A percentile compares a stretch with the other conserved stretches of the same genome.
These are phyloP conservation scores for Fomitopsis pinicola DNA, from an alignment of 1,284 basidiomycete species.

Conservation along the genomic window DNA sequence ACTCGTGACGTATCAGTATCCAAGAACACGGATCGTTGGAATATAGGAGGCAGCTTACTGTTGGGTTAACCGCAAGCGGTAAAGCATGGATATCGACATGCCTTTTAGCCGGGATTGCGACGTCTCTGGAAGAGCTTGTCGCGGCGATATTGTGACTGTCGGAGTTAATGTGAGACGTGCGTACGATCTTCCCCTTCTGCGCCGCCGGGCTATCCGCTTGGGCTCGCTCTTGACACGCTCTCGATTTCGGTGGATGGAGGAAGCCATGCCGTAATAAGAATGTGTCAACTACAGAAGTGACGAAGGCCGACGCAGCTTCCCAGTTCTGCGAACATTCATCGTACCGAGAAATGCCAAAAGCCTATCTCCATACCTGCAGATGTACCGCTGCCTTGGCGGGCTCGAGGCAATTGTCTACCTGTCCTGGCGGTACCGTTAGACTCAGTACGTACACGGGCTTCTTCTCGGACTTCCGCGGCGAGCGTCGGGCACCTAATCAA, in stretches of 20 bases:
- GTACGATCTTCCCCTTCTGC: conserved; percentile 18
- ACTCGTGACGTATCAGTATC: not conserved
- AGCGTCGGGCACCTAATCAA: conserved; percentile 49
- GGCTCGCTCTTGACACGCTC: not conserved
- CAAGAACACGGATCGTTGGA: not conserved
- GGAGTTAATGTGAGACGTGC: not conserved
- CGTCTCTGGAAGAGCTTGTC: not conserved
- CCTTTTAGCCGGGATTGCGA: not conserved
- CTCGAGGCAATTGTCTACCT: conserved; percentile 76
- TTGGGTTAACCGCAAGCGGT: not conserved
- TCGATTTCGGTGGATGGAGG: conserved; percentile 12
- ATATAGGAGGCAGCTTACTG: not conserved
- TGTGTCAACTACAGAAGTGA: conserved; percentile 54
- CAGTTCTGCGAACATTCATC: conserved; percentile 41
- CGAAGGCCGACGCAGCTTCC: conserved; percentile 45
- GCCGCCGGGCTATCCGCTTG: conserved; percentile 3
- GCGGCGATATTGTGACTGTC: not conserved
- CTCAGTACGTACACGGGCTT: conserved; percentile 81
- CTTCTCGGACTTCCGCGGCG: conserved; percentile 73
- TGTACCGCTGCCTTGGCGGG: conserved; percentile 69
- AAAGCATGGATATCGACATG: not conserved
- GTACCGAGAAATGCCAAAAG: not conserved
- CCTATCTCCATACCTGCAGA: conserved; percentile 51
- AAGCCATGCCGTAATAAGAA: conserved; percentile 72
- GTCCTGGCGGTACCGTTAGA: conserved; percentile 55